Evolutionary conservation across 257 asterid genomes (phyloP), one percentile per base, ranked within the genome.

Genomic region (Petunia axillaris): DNA sequence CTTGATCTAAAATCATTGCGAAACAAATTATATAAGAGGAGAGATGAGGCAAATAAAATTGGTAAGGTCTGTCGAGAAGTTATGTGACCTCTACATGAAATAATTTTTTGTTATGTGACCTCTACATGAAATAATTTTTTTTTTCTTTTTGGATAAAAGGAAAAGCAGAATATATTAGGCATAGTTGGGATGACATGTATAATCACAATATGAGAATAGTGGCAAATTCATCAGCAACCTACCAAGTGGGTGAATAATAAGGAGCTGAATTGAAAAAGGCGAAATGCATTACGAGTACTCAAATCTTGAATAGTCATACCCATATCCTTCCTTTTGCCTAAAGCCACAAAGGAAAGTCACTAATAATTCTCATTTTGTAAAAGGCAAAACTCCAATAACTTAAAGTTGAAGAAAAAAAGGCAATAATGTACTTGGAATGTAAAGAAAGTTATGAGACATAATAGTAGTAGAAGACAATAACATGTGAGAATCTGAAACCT

Each of bases 401-500:
- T 38, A 64, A 13, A 64, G 10, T 38, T 64, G 0, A 38, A 38
- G 38, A 39, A 2, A 25, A 60, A 16, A 1, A 52, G 25, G 25
- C 77, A 48, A 71, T 71, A 71, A 71, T 50, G 44, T 71, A 71
- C 44, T 48, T 71, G 44, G 35, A 50, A 50, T 25, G 39, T 36
- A 43, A 71, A 4, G 11, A 35, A 73, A 52, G 60, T 35, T 48
- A 48, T 36, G 46, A 73, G 44, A 70, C 59, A 25, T 70, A 2
- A 16, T 16, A 70, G 59, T 70, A 2, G 25, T 16, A 70, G 59
- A 70, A 46, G 77, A 73, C 78, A 73, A 35, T 10, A 73, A 50
- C 78, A 73, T 50, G 78, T 73, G 78, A 73, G 62, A 71, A 71
- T 25, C 62, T 71, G 62, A 46, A 71, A 48, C 11, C 8, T 48